These are phyloP conservation scores for Ophiostoma quercus DNA, from an alignment of 2,329 filamentous ascomycete genomes.

Conservation along the genomic window DNA sequence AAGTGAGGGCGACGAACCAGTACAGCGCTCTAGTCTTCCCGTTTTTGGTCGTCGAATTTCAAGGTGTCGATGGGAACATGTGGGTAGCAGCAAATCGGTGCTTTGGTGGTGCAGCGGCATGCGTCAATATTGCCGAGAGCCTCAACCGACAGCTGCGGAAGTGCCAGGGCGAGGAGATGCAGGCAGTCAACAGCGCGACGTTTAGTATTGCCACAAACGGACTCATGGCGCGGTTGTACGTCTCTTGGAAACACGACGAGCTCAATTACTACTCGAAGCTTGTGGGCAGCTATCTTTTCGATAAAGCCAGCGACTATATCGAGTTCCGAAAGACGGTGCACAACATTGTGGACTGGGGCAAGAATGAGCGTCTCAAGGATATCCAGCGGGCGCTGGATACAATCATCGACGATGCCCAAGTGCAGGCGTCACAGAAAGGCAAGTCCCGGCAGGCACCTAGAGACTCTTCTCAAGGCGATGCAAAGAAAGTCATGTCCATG, in stretches of 20 bases:
- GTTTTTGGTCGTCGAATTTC: background rate
- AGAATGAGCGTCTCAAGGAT: background rate
- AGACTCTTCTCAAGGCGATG: background rate
- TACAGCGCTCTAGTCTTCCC: background rate
- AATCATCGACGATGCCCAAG: background rate
- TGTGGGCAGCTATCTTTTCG: background rate
- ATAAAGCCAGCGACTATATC: background rate
- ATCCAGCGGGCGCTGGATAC: background rate
- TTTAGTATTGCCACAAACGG: background rate
- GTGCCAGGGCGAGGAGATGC: background rate
- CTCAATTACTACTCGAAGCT: background rate
- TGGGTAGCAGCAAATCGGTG: background rate
- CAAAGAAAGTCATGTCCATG: background rate
- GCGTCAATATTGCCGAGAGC: background rate
- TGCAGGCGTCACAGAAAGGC: background rate
- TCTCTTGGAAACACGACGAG: background rate
- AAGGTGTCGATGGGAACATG: background rate
- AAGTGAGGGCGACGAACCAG: background rate
- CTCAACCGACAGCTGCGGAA: background rate
- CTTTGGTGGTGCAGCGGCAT: background rate
- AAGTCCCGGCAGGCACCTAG: background rate
- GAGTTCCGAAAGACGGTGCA: background rate
- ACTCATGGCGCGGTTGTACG: background rate
- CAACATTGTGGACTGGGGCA: background rate
- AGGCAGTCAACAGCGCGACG: background rate